phyloP scores from a whole-genome alignment of 768 basidiomycete species.

The Phallus indusiatus region DNA sequence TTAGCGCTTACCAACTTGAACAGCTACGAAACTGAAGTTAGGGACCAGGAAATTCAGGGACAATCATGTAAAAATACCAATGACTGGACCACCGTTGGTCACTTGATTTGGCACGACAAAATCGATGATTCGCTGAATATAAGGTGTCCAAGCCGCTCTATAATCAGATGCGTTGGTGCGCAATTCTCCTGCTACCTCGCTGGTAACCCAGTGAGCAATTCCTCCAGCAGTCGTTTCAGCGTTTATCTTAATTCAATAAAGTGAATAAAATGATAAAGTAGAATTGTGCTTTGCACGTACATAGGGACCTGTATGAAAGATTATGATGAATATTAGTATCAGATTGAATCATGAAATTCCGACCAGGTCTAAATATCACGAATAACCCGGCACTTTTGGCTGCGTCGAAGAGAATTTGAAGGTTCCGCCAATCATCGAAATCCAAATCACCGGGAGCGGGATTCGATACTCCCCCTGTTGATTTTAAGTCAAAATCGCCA shows the following conservation, averaged over 20 bases:
- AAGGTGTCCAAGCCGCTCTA: constrained; percentile 59
- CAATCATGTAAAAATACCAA: constrained; percentile 26
- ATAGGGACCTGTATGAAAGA: constrained; percentile 1
- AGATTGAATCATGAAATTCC: not conserved
- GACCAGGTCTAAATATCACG: constrained; percentile 70
- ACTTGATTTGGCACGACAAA: constrained; percentile 58
- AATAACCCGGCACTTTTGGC: constrained; percentile 66
- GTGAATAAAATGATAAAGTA: not conserved
- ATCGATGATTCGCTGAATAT: constrained; percentile 55
- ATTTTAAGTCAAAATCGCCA: not conserved
- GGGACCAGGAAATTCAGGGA: not conserved
- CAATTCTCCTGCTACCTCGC: constrained; percentile 50
- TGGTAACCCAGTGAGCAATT: constrained; percentile 58
- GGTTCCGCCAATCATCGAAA: constrained; percentile 57
- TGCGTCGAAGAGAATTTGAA: constrained; percentile 64
- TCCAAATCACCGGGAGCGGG: constrained; percentile 67
- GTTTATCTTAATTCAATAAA: constrained; percentile 54
- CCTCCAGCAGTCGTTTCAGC: constrained; percentile 73
- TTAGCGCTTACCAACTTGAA: constrained; percentile 40
- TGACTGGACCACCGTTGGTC: constrained; percentile 61
- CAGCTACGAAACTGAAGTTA: constrained; percentile 24
- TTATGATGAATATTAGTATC: not conserved
- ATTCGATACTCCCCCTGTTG: constrained; percentile 56
- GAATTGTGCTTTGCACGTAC: not conserved
- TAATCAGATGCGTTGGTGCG: constrained; percentile 71